Base-by-base conservation (phyloP, 1,284 basidiomycete genomes). In the Puccinia horiana region DNA sequence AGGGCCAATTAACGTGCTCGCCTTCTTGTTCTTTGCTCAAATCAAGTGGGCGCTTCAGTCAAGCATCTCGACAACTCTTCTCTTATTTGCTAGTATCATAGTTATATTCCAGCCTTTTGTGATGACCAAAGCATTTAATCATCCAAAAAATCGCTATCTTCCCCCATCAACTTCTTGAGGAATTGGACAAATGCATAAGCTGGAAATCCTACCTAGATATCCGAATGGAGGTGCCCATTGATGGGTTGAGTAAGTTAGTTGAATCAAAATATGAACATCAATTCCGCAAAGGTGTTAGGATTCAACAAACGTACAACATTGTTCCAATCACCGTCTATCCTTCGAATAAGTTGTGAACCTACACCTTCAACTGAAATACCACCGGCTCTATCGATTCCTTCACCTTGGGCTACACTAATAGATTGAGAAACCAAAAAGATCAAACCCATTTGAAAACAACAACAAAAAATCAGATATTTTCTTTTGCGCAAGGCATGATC, bases 251-350 rank as follows among this genome's bases (percentile, higher is more conserved):
- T 6, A 23, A 23, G 32, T 42, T 42, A 18, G n/a, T 40, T 20
- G 18, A 67, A 23, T 35, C 5, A 12, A 56, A 29, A 80, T 5
- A 23, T 32, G 35, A 26, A 5, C 40, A 69, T 26, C 35, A 54
- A 37, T 11, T 23, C 42, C 26, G 23, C 37, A 56, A 58, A 14
- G 29, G n/a, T 3, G 58, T 5, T 61, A 16, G 58, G 4, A 29
- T 26, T 32, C 1, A 32, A 35, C 1, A 61, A 8, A 70, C 67
- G 40, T 26, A 80, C 76, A 29, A 78, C 49, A 69, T 78, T 78
- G 63, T 78, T 78, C 54, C 58, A 78, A 69, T 78, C 76, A 69
- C 76, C 76, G 37, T 78, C 61, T 29, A 78, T 78, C 29, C 76
- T 44, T 52, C 63, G 40, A 67, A 78, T 69, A 1, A 78, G 52